Base-by-base conservation (phyloP, 2,329 filamentous ascomycete species). In the Aspergillus sp. region DNA sequence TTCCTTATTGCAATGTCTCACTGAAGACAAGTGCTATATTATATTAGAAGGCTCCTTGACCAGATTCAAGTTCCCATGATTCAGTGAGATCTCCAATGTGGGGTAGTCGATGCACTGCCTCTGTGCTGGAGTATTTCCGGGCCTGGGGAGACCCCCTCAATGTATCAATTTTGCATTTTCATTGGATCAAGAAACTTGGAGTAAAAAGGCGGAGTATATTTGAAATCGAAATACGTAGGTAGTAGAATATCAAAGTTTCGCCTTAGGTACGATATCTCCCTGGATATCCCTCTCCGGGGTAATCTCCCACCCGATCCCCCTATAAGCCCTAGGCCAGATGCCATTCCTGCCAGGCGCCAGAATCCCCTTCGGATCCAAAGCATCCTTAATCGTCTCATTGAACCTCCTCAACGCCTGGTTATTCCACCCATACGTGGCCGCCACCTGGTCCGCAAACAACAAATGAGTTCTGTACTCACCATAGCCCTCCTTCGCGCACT, bases 401-500 rank as follows among this genome's bases (percentile, higher is more conserved):
- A 80, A 73, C 46, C 71, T 70, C 73, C 78, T 75, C 52, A 77
- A 62, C 11, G 74, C 73, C 39, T 74, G 71, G 27, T 76, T 64
- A 49, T 78, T 78, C 70, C 74, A 81, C 52, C 70, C 76, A 59
- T 82, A 81, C 4, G 77, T 80, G 8, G 66, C 70, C 1, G 77
- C 75, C 14, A 81, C 75, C 66, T 81, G 77, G 55, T 81, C 79
- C 71, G 78, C 79, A 23, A 80, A 65, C 6, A 74, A 71, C 46
- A 81, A 61, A 61, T 81, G 78, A 0, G 79, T 80, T 17, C 79
- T 70, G 61, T 81, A 81, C 61, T 80, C 77, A 12, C 19, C 33
- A n/a, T 23, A 50, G 4, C 47, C 47, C 15, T 72, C 63, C 12
- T 63, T 67, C 1, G 76, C 76, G 12, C 73, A 75, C 56, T 79